A percentile compares a stretch with the other conserved stretches of the same genome.
Evolutionary conservation across 2,329 filamentous ascomycete genomes (phyloP).

Genomic region (Botrytis cinerea): DNA sequence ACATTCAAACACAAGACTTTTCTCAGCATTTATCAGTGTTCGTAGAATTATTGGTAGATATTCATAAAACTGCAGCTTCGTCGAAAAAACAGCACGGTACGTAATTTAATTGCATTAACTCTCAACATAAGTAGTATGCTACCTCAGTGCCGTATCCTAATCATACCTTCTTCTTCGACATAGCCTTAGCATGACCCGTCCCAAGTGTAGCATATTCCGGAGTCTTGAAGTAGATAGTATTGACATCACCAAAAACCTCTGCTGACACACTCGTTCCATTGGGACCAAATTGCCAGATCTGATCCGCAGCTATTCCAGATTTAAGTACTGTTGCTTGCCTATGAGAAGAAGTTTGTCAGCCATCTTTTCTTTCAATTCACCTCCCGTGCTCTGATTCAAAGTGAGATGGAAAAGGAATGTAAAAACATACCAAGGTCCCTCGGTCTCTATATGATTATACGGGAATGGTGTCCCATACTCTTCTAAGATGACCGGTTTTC

Average conservation of each 20-base stretch:
- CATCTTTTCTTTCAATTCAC: no score
- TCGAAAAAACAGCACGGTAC: background rate
- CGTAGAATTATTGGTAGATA: background rate
- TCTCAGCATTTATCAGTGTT: background rate
- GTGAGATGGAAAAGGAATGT: background rate
- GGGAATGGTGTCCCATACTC: constrained; percentile 43
- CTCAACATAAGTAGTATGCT: background rate
- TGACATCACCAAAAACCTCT: constrained; percentile 30
- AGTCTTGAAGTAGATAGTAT: constrained; percentile 35
- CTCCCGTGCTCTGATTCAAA: background rate
- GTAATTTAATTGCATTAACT: background rate
- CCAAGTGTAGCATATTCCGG: constrained; percentile 33
- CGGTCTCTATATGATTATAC: constrained; percentile 32
- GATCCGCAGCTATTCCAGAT: constrained; percentile 34
- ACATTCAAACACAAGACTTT: background rate
- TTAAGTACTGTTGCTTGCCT: constrained; percentile 34
- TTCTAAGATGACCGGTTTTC: constrained; percentile 46
- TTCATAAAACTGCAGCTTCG: background rate
- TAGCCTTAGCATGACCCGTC: constrained; percentile 31
- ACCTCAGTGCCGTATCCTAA: background rate
- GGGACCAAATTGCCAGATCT: constrained; percentile 38
- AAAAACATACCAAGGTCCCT: constrained; percentile 29
- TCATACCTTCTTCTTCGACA: constrained; percentile 33
- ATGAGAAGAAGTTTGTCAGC: background rate
- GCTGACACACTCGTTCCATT: constrained; percentile 30